Percentiles rank a stretch among this genome's conserved stretches.
phyloP scores from a whole-genome alignment of 495 filamentous ascomycete genomes.

The Hypoxylon intermedium region DNA sequence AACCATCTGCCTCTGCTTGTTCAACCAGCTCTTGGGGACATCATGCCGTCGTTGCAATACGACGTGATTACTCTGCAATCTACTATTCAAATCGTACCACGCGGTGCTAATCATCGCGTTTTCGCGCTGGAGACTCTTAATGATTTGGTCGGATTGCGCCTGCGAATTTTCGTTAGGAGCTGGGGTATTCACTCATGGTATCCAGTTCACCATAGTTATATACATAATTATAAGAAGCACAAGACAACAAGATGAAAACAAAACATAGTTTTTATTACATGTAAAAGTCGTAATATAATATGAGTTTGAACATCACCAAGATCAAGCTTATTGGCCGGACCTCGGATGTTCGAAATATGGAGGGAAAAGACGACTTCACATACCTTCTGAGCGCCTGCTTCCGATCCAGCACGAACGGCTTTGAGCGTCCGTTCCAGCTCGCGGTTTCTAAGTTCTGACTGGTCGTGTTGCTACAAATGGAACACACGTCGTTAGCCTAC shows the following conservation, averaged over 20 bases:
- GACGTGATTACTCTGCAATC: slow-evolving; percentile 88
- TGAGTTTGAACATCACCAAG: neutral
- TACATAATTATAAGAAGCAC: slow-evolving; percentile 13
- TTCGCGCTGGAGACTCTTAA: slow-evolving; percentile 79
- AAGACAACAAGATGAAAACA: slow-evolving; percentile 10
- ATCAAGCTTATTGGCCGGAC: neutral
- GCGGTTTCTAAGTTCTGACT: slow-evolving; percentile 56
- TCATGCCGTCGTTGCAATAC: slow-evolving; percentile 76
- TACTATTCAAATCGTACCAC: slow-evolving; percentile 87
- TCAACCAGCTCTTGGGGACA: slow-evolving; percentile 85
- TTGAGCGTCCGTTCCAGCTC: slow-evolving; percentile 57
- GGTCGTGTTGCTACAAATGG: slow-evolving; percentile 54
- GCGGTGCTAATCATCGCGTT: slow-evolving; percentile 84
- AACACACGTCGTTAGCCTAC: slow-evolving; percentile 16
- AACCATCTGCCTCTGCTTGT: slow-evolving; percentile 81
- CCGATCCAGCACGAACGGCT: slow-evolving; percentile 50
- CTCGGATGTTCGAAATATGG: slow-evolving; percentile 6
- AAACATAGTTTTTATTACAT: slow-evolving; percentile 21
- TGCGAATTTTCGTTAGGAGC: slow-evolving; percentile 40
- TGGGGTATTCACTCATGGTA: neutral
- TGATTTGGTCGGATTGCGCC: slow-evolving; percentile 66
- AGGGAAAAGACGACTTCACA: slow-evolving; percentile 28
- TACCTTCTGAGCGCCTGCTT: slow-evolving; percentile 58
- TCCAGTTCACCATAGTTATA: neutral
- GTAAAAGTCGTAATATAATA: neutral